These are phyloP conservation scores for Stentor roeselii DNA, from an alignment of 73 alveolate genomes.

Conservation along the genomic window DNA sequence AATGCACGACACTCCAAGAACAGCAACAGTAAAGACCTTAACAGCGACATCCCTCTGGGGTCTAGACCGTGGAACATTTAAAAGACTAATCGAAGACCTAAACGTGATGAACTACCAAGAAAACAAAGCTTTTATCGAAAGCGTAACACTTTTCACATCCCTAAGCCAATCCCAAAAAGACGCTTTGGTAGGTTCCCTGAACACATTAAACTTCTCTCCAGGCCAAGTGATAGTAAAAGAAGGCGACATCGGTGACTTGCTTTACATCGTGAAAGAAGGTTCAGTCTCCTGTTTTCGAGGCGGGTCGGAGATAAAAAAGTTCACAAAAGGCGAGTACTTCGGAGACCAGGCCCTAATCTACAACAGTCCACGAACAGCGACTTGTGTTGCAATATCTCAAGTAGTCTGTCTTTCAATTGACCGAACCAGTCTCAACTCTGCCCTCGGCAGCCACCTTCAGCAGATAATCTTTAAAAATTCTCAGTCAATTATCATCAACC, in stretches of 20 bases:
- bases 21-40: not conserved
- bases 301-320: constrained; percentile 31
- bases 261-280: constrained; percentile 49
- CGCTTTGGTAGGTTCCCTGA: not conserved
- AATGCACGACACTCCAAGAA: not conserved
- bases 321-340: constrained; percentile 43
- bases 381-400: constrained; percentile 43
- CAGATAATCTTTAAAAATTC: too few species aligned
- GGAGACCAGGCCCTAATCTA: constrained; percentile 52
- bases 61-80: not conserved
- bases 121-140: constrained; percentile 1
- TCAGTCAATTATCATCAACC: too few species aligned
- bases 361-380: constrained; percentile 50
- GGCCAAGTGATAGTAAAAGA: constrained; percentile 48
- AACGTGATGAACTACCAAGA: not conserved
- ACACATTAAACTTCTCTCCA: not conserved
- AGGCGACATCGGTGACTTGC: constrained; percentile 54
- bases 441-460: too few species aligned
- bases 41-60: not conserved
- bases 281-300: constrained; percentile 38
- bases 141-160: not conserved
- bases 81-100: not conserved
- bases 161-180: not conserved
- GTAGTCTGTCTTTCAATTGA: too few species aligned
- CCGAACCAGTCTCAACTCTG: too few species aligned